Evolutionary conservation across 495 filamentous ascomycete species (phyloP), one percentile per base, ranked within the genome.

Genomic region (Hypoxylon lienhwacheense): DNA sequence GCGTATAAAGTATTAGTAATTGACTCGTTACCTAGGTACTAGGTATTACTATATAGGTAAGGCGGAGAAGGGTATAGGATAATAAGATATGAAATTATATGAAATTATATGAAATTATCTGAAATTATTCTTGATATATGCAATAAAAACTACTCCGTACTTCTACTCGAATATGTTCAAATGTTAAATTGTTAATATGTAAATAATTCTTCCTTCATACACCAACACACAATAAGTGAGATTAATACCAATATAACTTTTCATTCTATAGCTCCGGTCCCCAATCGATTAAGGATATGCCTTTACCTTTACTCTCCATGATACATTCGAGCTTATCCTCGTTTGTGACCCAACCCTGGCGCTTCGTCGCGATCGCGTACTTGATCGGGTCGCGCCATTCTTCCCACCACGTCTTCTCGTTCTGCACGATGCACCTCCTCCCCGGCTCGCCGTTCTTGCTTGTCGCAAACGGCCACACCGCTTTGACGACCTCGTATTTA

Each of bases 331-430:
- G 63, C 53, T 76, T 77, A 53, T 79, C 77, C 52, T 79, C 75
- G 39, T 76, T 72, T 2, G 74, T 76, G 21, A 79, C 71, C 75
- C 74, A 79, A 20, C 77, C 77, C 10, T 71, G 63, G 2, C 74
- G 59, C 35, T 71, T 77, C 12, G 68, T 69, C 22, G 66, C 65
- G 14, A 79, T 72, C 7, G 73, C 74, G 44, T 68, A 70, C 20
- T 65, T 66, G 26, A 67, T 69, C 2, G 70, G 65, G 24, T 74
- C 73, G 41, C 60, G 69, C 75, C 77, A 79, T 42, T 78, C 74
- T 37, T 67, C 64, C 73, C 77, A 81, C 78, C 78, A 81, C 0
- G 61, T 67, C 59, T 81, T 75, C 64, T 82, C 78, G 10, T 68
- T 77, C 59, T 78, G 75, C 14, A 79, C 73, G 2, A 65, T 66